Evolutionary conservation across 345 rosid species (phyloP).

Genomic region (Orychophragmus violaceus): DNA sequence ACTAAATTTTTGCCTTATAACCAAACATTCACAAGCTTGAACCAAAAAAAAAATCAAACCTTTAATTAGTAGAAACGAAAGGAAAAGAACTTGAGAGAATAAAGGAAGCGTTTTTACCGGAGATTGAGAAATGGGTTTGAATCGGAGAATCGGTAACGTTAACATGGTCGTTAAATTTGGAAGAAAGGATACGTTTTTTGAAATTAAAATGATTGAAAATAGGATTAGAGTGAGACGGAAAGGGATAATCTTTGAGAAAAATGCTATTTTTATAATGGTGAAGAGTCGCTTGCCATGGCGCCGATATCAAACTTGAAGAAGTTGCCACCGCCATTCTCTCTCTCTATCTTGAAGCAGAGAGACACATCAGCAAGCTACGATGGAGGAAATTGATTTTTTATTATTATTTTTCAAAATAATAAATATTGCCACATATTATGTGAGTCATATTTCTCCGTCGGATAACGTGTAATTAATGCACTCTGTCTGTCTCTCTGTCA

Average conservation of each 20-base stretch:
- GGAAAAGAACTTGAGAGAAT: too few relatives aligned
- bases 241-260: slow-evolving; percentile 16
- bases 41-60: neutral
- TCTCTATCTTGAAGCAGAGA: neutral
- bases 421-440: slow-evolving; percentile 20
- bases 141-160: slow-evolving; percentile 1
- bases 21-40: neutral
- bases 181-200: slow-evolving; percentile 20
- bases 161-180: slow-evolving; percentile 27
- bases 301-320: slow-evolving; percentile 31
- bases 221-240: slow-evolving; percentile 24
- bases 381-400: neutral
- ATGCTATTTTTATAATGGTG: slow-evolving; percentile 20
- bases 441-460: neutral
- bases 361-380: slow-evolving; percentile 20
- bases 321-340: slow-evolving; percentile 41
- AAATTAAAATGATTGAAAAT: slow-evolving; percentile 13
- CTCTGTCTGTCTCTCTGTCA: neutral
- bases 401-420: neutral
- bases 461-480: slow-evolving; percentile 20
- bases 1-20: neutral
- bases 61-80: neutral
- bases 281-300: slow-evolving; percentile 35
- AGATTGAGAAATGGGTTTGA: slow-evolving; percentile 32
- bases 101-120: slow-evolving; percentile 31